These are phyloP conservation scores for Ceratocystis harringtonii DNA, from an alignment of 2,329 filamentous ascomycete genomes.

Conservation along the genomic window DNA sequence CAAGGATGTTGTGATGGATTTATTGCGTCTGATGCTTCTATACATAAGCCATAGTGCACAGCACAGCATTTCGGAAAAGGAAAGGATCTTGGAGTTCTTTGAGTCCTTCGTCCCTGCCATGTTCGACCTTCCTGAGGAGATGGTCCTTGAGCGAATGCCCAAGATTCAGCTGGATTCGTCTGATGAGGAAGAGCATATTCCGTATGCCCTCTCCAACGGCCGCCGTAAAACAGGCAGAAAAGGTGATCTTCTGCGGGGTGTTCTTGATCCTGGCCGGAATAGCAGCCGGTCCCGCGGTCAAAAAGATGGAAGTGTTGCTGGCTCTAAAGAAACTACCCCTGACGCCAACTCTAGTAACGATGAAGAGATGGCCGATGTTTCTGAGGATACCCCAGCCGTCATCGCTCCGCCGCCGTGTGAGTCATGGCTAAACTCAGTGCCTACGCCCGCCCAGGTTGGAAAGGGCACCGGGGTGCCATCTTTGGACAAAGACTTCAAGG, in stretches of 20 bases:
- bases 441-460: constrained; percentile 38
- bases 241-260: constrained; percentile 66
- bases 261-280: constrained; percentile 63
- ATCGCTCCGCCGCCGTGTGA: constrained; percentile 33
- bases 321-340: constrained; percentile 78
- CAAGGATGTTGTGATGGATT: constrained; percentile 48
- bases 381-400: constrained; percentile 45
- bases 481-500: constrained; percentile 51
- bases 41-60: constrained; percentile 54
- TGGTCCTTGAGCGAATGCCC: constrained; percentile 49
- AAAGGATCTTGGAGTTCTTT: constrained; percentile 59
- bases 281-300: constrained; percentile 55
- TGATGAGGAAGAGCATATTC: constrained; percentile 58
- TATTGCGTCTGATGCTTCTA: constrained; percentile 47
- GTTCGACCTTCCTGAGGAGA: constrained; percentile 59
- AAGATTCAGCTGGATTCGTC: constrained; percentile 56
- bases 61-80: constrained; percentile 57
- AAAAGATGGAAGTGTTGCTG: constrained; percentile 67
- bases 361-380: constrained; percentile 53
- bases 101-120: constrained; percentile 62
- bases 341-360: constrained; percentile 65
- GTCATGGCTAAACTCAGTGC: constrained; percentile 48
- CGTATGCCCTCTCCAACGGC: constrained; percentile 55
- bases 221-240: constrained; percentile 57
- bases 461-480: constrained; percentile 31